Evolutionary conservation across 768 basidiomycete species (phyloP).

Genomic region (Suillus sp.): DNA sequence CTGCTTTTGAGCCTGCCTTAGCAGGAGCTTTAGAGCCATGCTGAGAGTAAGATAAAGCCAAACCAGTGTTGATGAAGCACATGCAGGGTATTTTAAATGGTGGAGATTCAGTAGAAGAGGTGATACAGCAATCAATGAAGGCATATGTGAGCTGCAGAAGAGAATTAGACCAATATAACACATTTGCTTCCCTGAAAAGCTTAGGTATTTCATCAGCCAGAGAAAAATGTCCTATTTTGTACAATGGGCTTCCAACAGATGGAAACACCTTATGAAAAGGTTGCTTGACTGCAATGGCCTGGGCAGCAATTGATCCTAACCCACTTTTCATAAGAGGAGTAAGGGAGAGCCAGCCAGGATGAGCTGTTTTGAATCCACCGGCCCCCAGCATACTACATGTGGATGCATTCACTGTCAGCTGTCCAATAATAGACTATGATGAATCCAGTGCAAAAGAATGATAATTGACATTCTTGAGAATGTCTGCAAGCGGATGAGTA

Average conservation of each 20-base stretch:
- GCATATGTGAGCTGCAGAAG: slow-evolving; percentile 14
- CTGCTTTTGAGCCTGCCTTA: not conserved
- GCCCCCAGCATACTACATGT: not conserved
- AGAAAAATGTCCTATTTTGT: too few relatives aligned
- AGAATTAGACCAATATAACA: slow-evolving; percentile 18
- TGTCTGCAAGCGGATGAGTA: not conserved
- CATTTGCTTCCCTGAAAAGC: slow-evolving; percentile 15
- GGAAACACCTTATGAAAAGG: not conserved
- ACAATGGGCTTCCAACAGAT: too few relatives aligned
- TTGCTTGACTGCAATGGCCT: slow-evolving; percentile 6
- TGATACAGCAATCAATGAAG: slow-evolving; percentile 11
- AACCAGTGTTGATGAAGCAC: slow-evolving; percentile 14
- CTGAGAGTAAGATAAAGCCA: slow-evolving; percentile 4
- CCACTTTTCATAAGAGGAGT: not conserved
- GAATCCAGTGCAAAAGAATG: too few relatives aligned
- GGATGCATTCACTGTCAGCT: too few relatives aligned
- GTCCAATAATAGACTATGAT: too few relatives aligned
- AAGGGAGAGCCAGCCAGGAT: slow-evolving; percentile 1
- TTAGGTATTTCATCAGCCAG: slow-evolving; percentile 4
- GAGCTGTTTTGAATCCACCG: slow-evolving; percentile 9
- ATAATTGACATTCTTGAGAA: too few relatives aligned
- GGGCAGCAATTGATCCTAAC: not conserved
- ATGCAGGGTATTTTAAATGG: slow-evolving; percentile 15
- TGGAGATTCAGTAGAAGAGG: not conserved
- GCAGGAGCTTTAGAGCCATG: not conserved